Conservation (phyloP, 176 grass and related monocot genomes). For the Puya raimondii region DNA sequence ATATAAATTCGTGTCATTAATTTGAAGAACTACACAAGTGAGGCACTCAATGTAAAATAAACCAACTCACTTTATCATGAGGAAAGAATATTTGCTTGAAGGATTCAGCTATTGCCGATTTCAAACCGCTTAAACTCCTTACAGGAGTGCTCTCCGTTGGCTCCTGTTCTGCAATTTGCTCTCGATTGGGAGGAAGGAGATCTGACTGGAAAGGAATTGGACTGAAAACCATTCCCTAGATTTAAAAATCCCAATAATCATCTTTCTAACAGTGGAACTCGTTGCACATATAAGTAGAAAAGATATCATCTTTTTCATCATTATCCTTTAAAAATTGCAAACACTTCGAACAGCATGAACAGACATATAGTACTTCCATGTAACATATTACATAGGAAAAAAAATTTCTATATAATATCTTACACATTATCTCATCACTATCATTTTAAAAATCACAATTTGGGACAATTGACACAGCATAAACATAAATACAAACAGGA, state of each 20-base stretch:
- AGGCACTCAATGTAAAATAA: background rate
- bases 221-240: slow-evolving; percentile 76
- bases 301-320: background rate
- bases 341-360: background rate
- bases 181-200: slow-evolving; percentile 18
- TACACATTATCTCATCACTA: no score
- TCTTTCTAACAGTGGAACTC: background rate
- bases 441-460: no score
- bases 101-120: slow-evolving; percentile 28
- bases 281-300: background rate
- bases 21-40: no score
- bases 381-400: no score
- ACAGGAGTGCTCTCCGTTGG: slow-evolving; percentile 1
- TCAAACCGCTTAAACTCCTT: slow-evolving; percentile 30
- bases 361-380: no score
- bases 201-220: slow-evolving; percentile 67
- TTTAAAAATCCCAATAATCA: no score
- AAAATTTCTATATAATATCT: no score
- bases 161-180: slow-evolving; percentile 33
- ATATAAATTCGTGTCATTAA: no score
- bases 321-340: background rate
- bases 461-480: no score
- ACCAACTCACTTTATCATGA: slow-evolving; percentile 40
- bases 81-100: slow-evolving; percentile 53
- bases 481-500: no score